These are phyloP conservation scores for Camellia granthamiana DNA, from an alignment of 148 eudicot genomes.

Conservation along the genomic window DNA sequence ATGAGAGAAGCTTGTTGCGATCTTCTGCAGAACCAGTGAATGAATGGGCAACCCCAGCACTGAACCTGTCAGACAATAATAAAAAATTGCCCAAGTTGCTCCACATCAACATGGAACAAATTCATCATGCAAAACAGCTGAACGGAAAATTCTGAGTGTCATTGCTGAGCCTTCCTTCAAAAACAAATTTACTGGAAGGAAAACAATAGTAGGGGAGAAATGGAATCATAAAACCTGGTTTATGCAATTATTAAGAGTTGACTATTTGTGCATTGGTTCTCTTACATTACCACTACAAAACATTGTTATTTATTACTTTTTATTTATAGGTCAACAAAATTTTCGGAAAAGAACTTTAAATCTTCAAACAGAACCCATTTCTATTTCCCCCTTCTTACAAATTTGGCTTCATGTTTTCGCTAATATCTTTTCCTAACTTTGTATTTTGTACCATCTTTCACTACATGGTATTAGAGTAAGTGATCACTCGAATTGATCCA, in stretches of 20 bases:
- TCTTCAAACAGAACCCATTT: not conserved
- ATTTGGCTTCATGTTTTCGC: not conserved
- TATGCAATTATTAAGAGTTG: not conserved
- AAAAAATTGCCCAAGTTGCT: not conserved
- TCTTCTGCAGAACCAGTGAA: slow-evolving; percentile 91
- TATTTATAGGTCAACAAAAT: not conserved
- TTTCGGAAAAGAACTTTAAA: not conserved
- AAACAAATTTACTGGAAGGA: slow-evolving; percentile 11
- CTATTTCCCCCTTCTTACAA: not conserved
- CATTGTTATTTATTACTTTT: not conserved
- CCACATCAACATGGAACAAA: not conserved
- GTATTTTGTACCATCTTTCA: not conserved
- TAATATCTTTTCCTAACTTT: not conserved
- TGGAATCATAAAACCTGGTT: not conserved
- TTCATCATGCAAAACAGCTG: slow-evolving; percentile 6
- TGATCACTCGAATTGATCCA: not conserved
- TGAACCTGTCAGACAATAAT: slow-evolving; percentile 43
- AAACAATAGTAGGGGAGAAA: not conserved
- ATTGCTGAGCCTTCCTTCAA: slow-evolving; percentile 7
- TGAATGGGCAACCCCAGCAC: slow-evolving; percentile 88
- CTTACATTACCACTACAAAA: not conserved
- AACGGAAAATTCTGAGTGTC: not conserved
- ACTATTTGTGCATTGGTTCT: not conserved
- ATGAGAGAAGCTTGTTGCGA: slow-evolving; percentile 74
- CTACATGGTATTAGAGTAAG: not conserved